Conservation (phyloP, 345 rosid genomes). For the Lepidium didymum region DNA sequence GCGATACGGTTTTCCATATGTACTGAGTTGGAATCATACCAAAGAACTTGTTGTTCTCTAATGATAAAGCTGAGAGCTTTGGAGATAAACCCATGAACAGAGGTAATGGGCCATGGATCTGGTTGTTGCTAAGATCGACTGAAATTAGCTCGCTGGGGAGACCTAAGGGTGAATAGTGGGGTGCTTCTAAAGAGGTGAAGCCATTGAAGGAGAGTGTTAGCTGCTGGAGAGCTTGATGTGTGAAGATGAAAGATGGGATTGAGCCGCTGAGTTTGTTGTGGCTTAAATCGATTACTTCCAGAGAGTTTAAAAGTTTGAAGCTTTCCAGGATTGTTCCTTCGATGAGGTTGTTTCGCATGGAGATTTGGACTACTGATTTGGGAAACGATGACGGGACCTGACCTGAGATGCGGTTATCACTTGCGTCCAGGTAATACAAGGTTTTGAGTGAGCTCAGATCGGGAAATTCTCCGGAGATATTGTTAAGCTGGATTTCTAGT, state of each 20-base stretch:
- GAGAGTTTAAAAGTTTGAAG: constrained; percentile 22
- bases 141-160: constrained; percentile 50
- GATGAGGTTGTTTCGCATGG: constrained; percentile 62
- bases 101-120: constrained; percentile 40
- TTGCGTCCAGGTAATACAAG: constrained; percentile 56
- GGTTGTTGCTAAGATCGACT: constrained; percentile 44
- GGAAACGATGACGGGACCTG: constrained; percentile 46
- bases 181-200: constrained; percentile 53
- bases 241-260: constrained; percentile 47
- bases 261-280: constrained; percentile 53
- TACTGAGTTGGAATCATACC: constrained; percentile 60
- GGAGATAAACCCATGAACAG: constrained; percentile 41
- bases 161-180: constrained; percentile 16
- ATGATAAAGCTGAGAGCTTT: constrained; percentile 43
- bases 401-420: constrained; percentile 66
- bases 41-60: constrained; percentile 43
- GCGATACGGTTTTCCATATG: constrained; percentile 37
- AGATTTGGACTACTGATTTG: constrained; percentile 50
- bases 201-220: constrained; percentile 65
- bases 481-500: constrained; percentile 70
- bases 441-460: constrained; percentile 45
- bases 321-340: constrained; percentile 46
- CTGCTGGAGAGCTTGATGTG: constrained; percentile 68
- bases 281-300: constrained; percentile 71
- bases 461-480: constrained; percentile 56